Evolutionary conservation across 1,284 basidiomycete genomes (phyloP).

Genomic region (Ustanciosporium gigantosporum): DNA sequence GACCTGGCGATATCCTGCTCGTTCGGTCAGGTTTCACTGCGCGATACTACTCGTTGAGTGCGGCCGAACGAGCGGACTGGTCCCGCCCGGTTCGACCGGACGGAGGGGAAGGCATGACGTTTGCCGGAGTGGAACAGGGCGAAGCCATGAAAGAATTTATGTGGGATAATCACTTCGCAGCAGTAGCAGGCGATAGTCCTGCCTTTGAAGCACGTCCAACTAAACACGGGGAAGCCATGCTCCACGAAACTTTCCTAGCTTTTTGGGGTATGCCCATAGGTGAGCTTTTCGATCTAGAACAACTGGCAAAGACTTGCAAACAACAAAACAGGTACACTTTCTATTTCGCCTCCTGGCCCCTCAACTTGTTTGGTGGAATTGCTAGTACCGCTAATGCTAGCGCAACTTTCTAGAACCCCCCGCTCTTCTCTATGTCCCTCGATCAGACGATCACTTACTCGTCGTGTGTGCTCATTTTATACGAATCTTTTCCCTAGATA

Average conservation of each 20-base stretch:
- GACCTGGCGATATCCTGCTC: conserved; percentile 44
- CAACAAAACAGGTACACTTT: conserved; percentile 61
- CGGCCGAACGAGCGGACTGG: conserved; percentile 66
- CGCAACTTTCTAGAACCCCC: conserved; percentile 34
- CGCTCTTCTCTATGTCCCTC: neutral
- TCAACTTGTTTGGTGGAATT: conserved; percentile 63
- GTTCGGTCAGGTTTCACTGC: conserved; percentile 68
- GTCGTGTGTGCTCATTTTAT: too few species aligned
- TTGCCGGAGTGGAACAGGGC: conserved; percentile 49
- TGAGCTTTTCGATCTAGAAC: conserved; percentile 63
- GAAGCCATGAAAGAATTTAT: conserved; percentile 52
- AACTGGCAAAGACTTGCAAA: conserved; percentile 57
- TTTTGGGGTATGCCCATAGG: conserved; percentile 61
- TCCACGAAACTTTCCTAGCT: conserved; percentile 49
- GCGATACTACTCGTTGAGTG: conserved; percentile 66
- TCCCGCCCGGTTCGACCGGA: conserved; percentile 21
- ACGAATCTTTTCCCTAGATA: too few species aligned
- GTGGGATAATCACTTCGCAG: conserved; percentile 78
- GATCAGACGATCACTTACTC: too few species aligned
- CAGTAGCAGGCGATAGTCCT: conserved; percentile 75
- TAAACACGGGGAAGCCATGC: conserved; percentile 13
- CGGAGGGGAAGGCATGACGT: conserved; percentile 13
- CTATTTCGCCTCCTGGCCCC: conserved; percentile 62
- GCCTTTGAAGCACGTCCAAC: conserved; percentile 69
- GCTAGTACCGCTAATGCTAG: conserved; percentile 63